These are phyloP conservation scores for Cephalotrichum gorgonifer DNA, from an alignment of 2,329 filamentous ascomycete genomes.

Conservation along the genomic window DNA sequence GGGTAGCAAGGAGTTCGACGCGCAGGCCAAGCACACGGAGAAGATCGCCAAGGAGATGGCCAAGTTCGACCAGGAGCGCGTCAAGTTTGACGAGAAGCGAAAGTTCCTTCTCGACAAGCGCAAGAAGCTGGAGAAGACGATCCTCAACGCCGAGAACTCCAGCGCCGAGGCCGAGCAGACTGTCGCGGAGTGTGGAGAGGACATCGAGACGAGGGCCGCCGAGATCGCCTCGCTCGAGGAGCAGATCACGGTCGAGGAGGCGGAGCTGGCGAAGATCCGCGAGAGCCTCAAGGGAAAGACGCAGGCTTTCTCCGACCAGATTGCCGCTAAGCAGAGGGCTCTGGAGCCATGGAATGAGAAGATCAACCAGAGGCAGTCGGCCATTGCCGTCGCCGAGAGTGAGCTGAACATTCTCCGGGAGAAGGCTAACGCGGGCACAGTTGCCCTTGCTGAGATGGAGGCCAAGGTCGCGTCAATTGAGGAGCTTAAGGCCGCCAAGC, in stretches of 20 bases:
- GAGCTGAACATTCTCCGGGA: slow-evolving; percentile 87
- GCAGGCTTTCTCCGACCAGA: slow-evolving; percentile 85
- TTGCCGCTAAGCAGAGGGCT: slow-evolving; percentile 83
- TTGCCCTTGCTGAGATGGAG: slow-evolving; percentile 74
- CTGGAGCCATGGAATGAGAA: slow-evolving; percentile 95
- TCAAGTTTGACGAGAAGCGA: slow-evolving; percentile 96
- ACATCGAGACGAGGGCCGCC: slow-evolving; percentile 66
- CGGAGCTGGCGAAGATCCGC: slow-evolving; percentile 71
- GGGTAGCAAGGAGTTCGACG: slow-evolving; percentile 73
- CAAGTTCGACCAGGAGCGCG: slow-evolving; percentile 89
- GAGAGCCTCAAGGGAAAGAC: slow-evolving; percentile 92
- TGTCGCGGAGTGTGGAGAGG: slow-evolving; percentile 65
- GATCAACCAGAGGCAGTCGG: slow-evolving; percentile 91
- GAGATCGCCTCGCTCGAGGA: slow-evolving; percentile 70
- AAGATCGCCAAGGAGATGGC: slow-evolving; percentile 74
- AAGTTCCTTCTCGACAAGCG: slow-evolving; percentile 87
- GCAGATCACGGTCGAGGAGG: slow-evolving; percentile 67
- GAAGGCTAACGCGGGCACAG: slow-evolving; percentile 76
- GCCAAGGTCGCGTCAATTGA: slow-evolving; percentile 67
- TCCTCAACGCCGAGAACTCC: slow-evolving; percentile 65
- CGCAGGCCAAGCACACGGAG: slow-evolving; percentile 72
- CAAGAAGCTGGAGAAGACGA: slow-evolving; percentile 88
- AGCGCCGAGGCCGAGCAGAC: slow-evolving; percentile 65
- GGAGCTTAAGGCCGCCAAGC: slow-evolving; percentile 59
- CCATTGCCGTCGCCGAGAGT: slow-evolving; percentile 88